These are phyloP conservation scores for Cytospora schulzeri DNA, from an alignment of 2,329 filamentous ascomycete genomes.

Conservation along the genomic window DNA sequence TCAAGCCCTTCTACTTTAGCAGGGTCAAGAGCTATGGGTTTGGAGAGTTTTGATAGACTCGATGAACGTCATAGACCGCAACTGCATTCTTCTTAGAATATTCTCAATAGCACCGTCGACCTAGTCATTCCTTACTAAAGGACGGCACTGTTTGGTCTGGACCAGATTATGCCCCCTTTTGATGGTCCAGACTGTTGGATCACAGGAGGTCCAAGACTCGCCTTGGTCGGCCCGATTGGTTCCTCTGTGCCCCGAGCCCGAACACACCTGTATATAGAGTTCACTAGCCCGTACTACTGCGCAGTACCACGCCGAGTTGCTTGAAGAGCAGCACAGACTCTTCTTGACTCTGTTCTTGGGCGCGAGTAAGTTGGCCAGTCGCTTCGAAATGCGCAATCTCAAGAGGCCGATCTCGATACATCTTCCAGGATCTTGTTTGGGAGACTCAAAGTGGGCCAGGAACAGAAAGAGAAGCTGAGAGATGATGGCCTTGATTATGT, in stretches of 20 bases:
- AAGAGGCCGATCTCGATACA: not conserved
- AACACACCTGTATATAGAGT: not conserved
- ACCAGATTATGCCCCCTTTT: not conserved
- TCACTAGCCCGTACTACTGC: not conserved
- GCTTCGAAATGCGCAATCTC: not conserved
- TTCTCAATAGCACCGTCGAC: not conserved
- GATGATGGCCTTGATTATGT: not conserved
- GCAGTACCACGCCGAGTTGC: not conserved
- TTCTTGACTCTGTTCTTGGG: not conserved
- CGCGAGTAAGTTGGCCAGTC: not conserved
- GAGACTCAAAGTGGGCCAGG: not conserved
- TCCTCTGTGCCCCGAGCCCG: not conserved
- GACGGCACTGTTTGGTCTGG: not conserved
- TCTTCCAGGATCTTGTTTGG: not conserved
- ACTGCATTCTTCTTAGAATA: not conserved
- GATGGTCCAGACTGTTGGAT: not conserved
- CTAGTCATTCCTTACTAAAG: not conserved
- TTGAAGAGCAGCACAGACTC: not conserved
- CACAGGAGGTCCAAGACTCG: not conserved
- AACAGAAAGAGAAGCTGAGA: not conserved
- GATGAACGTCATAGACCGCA: not conserved
- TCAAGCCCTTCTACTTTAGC: constrained; percentile 67
- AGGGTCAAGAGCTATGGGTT: constrained; percentile 64
- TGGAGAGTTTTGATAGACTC: constrained; percentile 38
- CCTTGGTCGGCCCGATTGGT: not conserved